Conservation (phyloP, 2,329 filamentous ascomycete genomes). For the Ophiocordyceps camponoti-leonardi region DNA sequence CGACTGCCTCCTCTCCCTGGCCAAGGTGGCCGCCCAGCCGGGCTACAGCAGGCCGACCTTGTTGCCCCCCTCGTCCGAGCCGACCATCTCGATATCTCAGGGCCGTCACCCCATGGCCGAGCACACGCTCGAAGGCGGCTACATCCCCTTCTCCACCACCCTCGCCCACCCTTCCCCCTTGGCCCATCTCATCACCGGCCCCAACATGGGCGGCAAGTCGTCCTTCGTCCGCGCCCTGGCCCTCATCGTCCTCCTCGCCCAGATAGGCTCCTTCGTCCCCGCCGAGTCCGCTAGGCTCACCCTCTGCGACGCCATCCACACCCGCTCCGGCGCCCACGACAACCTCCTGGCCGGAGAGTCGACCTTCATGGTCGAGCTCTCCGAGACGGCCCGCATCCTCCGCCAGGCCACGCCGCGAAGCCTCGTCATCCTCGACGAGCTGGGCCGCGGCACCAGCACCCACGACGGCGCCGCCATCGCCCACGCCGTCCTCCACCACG, state of each 20-base stretch:
- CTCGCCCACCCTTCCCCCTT: slow-evolving; percentile 49
- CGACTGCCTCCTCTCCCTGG: slow-evolving; percentile 78
- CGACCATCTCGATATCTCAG: slow-evolving; percentile 40
- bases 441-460: slow-evolving; percentile 83
- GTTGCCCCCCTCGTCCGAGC: slow-evolving; percentile 41
- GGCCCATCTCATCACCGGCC: slow-evolving; percentile 81
- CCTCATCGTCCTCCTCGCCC: slow-evolving; percentile 81
- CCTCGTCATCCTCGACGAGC: slow-evolving; percentile 84
- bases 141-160: slow-evolving; percentile 77
- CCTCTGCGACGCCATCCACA: slow-evolving; percentile 81
- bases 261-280: slow-evolving; percentile 88
- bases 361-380: slow-evolving; percentile 97
- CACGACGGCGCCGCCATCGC: slow-evolving; percentile 95
- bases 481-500: slow-evolving; percentile 72
- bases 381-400: slow-evolving; percentile 79
- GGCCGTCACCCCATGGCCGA: slow-evolving; percentile 95
- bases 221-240: slow-evolving; percentile 88
- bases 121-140: slow-evolving; percentile 65
- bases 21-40: slow-evolving; percentile 67
- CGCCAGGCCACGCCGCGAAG: slow-evolving; percentile 72
- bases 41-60: slow-evolving; percentile 71
- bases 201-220: slow-evolving; percentile 99
- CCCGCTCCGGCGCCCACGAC: slow-evolving; percentile 89
- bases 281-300: slow-evolving; percentile 58
- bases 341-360: slow-evolving; percentile 90